A percentile compares a stretch with the other conserved stretches of the same genome.
Conservation (phyloP, 176 grass and related monocot genomes). For the Phyllostachys edulis region DNA sequence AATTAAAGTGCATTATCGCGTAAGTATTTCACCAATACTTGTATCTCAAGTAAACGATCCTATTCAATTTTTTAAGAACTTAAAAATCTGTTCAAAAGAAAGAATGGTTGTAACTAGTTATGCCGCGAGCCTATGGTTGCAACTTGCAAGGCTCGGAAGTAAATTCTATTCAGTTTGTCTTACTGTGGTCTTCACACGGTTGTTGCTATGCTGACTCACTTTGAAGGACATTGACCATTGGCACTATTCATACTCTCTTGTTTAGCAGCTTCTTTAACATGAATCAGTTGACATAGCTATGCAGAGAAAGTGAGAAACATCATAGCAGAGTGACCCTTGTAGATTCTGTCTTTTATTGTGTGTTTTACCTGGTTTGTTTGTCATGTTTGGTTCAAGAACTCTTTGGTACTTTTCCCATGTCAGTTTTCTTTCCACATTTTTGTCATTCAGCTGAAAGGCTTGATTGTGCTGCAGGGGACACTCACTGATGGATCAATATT, state of each 20-base stretch:
- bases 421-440: background rate
- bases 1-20: slow-evolving; percentile 91
- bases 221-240: background rate
- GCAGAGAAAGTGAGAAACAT: background rate
- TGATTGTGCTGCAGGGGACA: slow-evolving; percentile 57
- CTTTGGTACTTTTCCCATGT: background rate
- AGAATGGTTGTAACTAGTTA: slow-evolving; percentile 2
- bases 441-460: slow-evolving; percentile 26
- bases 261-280: background rate
- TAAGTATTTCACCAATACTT: slow-evolving; percentile 39
- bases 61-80: background rate
- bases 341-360: background rate
- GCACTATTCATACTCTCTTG: background rate
- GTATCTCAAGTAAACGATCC: background rate
- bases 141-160: background rate
- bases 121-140: background rate
- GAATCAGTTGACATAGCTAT: background rate
- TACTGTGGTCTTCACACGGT: background rate
- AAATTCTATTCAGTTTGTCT: background rate
- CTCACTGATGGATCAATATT: slow-evolving; percentile 90
- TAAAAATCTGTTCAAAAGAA: background rate
- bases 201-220: background rate
- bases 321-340: background rate
- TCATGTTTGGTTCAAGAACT: background rate
- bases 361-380: background rate